Evolutionary conservation across 805 yeast species (phyloP).

Genomic region (Candida broadrunensis): DNA sequence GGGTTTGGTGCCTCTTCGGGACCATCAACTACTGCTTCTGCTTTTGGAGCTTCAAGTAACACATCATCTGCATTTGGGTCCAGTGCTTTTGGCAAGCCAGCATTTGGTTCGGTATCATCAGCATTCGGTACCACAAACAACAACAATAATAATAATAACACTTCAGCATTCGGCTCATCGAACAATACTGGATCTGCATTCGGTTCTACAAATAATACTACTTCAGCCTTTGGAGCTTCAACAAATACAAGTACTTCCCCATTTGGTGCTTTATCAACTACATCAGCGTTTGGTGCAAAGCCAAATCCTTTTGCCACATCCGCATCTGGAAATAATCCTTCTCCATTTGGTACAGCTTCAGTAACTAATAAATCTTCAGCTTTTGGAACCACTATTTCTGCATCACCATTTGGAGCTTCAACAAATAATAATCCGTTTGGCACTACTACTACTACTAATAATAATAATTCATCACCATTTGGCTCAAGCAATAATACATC

Average conservation of each 20-base stretch:
- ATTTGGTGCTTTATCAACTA: constrained; percentile 1
- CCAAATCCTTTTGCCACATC: neutral
- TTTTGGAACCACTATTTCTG: constrained; percentile 5
- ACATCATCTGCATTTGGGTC: constrained; percentile 5
- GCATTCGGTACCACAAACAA: constrained; percentile 11
- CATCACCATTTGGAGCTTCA: constrained; percentile 11
- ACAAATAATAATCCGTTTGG: no score
- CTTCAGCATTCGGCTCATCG: no score
- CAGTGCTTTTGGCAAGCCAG: constrained; percentile 7
- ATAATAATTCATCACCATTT: neutral
- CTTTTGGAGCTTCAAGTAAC: constrained; percentile 4
- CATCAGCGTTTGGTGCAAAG: constrained; percentile 4
- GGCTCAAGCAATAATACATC: neutral
- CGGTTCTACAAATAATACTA: constrained; percentile 1
- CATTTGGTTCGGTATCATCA: constrained; percentile 8
- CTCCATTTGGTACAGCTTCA: constrained; percentile 5
- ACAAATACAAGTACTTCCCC: neutral
- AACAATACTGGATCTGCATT: constrained; percentile 5
- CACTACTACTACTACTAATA: constrained; percentile 1
- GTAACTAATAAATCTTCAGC: constrained; percentile 3
- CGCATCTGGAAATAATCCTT: neutral
- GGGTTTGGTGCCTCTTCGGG: constrained; percentile 9
- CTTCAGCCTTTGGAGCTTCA: constrained; percentile 12
- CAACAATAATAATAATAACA: constrained; percentile 1
- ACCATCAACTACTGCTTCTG: neutral